Evolutionary conservation across 1,139 yeast species (phyloP).

Genomic region (Magnusiomyces clavatus): DNA sequence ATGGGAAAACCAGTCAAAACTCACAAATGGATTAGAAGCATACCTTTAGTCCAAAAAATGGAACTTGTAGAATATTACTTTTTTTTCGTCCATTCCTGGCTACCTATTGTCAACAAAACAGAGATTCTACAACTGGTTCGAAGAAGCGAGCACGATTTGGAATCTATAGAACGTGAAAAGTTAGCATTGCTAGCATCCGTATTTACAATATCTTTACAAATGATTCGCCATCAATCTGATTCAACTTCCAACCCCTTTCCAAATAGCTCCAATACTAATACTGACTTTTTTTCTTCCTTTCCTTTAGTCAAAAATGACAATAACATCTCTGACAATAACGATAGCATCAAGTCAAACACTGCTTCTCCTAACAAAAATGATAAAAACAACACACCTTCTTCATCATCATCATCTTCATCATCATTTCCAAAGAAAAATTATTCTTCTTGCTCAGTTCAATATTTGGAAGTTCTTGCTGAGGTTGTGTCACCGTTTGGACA

Average conservation of each 20-base stretch:
- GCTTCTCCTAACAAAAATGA: not conserved
- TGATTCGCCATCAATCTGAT: too few species aligned
- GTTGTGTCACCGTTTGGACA: not conserved
- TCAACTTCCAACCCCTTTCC: too few species aligned
- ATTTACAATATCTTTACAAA: too few species aligned
- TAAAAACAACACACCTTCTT: too few species aligned
- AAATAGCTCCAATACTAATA: too few species aligned
- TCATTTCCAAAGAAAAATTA: not conserved
- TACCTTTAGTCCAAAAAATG: conserved; percentile 9
- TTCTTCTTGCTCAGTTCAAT: not conserved
- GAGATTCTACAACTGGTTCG: conserved; percentile 4
- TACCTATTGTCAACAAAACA: conserved; percentile 18
- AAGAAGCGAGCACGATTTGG: conserved; percentile 15
- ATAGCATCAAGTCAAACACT: too few species aligned
- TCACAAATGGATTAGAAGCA: not conserved
- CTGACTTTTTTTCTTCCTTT: too few species aligned
- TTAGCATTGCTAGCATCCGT: too few species aligned
- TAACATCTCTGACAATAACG: not conserved
- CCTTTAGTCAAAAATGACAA: too few species aligned
- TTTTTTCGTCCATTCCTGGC: conserved; percentile 17
- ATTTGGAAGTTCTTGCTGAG: not conserved
- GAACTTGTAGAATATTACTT: conserved; percentile 16
- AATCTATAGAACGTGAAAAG: too few species aligned
- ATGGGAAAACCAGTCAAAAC: too few species aligned
- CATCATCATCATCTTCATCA: too few species aligned